Percentiles rank a stretch among this genome's conserved stretches.
Conservation (phyloP, 129 eudicot genomes). For the Flaveria trinervia region DNA sequence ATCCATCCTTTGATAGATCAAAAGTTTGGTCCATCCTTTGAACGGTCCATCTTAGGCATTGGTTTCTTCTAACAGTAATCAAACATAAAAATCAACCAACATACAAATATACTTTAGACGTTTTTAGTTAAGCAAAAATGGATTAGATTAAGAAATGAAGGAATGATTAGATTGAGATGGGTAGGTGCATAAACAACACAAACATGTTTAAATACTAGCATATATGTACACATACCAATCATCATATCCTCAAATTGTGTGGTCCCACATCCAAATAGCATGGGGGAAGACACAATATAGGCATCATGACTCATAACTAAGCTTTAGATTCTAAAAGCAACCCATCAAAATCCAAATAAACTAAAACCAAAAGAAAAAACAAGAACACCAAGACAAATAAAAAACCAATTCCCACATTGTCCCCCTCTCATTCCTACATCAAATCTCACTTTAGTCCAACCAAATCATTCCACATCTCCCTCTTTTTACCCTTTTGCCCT, state of each 20-base stretch:
- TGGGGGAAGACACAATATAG: slow-evolving; percentile 44
- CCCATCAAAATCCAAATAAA: slow-evolving; percentile 39
- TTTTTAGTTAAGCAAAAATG: slow-evolving; percentile 20
- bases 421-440: slow-evolving; percentile 50
- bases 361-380: slow-evolving; percentile 8
- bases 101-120: not conserved
- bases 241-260: slow-evolving; percentile 46
- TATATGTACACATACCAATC: slow-evolving; percentile 39
- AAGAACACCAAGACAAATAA: slow-evolving; percentile 32
- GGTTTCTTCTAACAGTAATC: no score
- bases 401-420: slow-evolving; percentile 35
- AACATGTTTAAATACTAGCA: slow-evolving; percentile 32
- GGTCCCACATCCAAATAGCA: slow-evolving; percentile 49
- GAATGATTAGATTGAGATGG: slow-evolving; percentile 24
- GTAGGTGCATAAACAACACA: slow-evolving; percentile 28
- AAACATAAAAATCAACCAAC: not conserved
- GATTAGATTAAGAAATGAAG: not conserved
- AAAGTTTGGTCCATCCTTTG: not conserved
- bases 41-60: no score
- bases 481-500: slow-evolving; percentile 19
- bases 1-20: no score
- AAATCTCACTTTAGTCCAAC: slow-evolving; percentile 42
- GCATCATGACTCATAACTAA: slow-evolving; percentile 41
- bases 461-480: slow-evolving; percentile 41
- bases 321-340: slow-evolving; percentile 44